phyloP scores from a whole-genome alignment of 306 rosid species.

The Sicyos baderoa region DNA sequence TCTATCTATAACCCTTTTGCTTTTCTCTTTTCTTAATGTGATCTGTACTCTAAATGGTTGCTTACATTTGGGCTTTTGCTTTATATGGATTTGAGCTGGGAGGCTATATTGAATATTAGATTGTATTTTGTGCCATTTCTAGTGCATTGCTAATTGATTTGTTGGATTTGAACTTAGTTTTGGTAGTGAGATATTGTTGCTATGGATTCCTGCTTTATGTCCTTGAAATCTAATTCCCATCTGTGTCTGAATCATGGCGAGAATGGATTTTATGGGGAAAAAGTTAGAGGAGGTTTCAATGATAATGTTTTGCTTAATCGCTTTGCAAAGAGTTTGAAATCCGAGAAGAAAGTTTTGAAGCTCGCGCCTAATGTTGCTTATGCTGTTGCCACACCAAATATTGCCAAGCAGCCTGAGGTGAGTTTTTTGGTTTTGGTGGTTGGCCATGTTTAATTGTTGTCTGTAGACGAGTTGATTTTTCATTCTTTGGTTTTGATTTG shows the following conservation, averaged over 20 bases:
- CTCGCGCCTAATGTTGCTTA: conserved; percentile 38
- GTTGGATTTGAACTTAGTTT: conserved; percentile 11
- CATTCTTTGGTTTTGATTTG: not conserved
- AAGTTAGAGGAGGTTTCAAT: conserved; percentile 37
- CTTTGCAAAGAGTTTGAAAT: conserved; percentile 28
- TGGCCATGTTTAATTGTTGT: not conserved
- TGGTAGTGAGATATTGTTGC: conserved; percentile 19
- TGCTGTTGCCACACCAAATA: conserved; percentile 54
- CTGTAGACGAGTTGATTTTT: not conserved
- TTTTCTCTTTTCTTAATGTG: conserved; percentile 23
- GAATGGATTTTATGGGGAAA: conserved; percentile 50
- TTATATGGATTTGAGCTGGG: conserved; percentile 30
- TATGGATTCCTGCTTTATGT: conserved; percentile 60
- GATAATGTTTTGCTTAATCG: conserved; percentile 34
- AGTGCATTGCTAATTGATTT: conserved; percentile 23
- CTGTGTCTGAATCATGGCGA: conserved; percentile 32
- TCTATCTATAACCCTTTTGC: too few species aligned
- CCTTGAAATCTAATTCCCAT: conserved; percentile 35
- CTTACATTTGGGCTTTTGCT: conserved; percentile 18
- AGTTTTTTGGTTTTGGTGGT: conserved; percentile 16
- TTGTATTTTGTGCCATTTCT: conserved; percentile 20
- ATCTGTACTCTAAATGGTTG: conserved; percentile 28
- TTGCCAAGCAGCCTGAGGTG: conserved; percentile 47
- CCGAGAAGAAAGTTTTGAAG: conserved; percentile 37
- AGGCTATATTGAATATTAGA: not conserved